phyloP scores from a whole-genome alignment of 2,329 filamentous ascomycete species.

The Samsoniella hepiali region DNA sequence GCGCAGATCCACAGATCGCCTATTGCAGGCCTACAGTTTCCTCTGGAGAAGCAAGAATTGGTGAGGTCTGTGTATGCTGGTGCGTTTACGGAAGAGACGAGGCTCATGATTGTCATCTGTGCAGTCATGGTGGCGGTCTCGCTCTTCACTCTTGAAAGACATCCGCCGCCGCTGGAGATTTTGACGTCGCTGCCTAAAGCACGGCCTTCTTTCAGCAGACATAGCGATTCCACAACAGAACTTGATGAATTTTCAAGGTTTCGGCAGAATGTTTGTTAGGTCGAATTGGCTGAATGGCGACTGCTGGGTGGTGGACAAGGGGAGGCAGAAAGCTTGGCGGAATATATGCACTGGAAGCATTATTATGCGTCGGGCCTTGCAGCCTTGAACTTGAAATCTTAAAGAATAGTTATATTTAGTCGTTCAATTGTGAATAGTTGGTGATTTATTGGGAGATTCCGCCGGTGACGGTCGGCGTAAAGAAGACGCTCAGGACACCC shows the following conservation, averaged over 20 bases:
- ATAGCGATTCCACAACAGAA: conserved; percentile 39
- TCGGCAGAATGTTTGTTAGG: conserved; percentile 5
- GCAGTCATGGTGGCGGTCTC: conserved; percentile 43
- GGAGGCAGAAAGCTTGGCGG: neutral
- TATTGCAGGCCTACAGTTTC: conserved; percentile 36
- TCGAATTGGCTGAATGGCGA: neutral
- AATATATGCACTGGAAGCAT: neutral
- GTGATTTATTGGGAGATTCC: conserved; percentile 16
- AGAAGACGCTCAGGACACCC: conserved; percentile 41
- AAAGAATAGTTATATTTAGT: neutral
- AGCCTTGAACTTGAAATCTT: neutral
- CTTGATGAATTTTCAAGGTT: conserved; percentile 31
- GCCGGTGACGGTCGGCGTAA: conserved; percentile 34
- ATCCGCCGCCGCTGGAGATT: conserved; percentile 36
- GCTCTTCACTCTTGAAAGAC: conserved; percentile 42
- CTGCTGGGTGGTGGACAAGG: neutral
- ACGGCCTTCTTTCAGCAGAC: conserved; percentile 29
- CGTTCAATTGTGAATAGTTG: neutral
- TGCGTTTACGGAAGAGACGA: conserved; percentile 46
- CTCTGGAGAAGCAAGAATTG: conserved; percentile 30
- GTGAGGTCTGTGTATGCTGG: conserved; percentile 42
- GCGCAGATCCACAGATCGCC: conserved; percentile 44
- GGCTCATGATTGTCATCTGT: conserved; percentile 44
- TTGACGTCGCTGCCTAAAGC: conserved; percentile 30
- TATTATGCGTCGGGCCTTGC: too few species aligned